Percentiles rank a stretch among this genome's conserved stretches.
phyloP scores from a whole-genome alignment of 225 moss, liverwort and hornwort species.

The Pseudisothecium myosuroides region DNA sequence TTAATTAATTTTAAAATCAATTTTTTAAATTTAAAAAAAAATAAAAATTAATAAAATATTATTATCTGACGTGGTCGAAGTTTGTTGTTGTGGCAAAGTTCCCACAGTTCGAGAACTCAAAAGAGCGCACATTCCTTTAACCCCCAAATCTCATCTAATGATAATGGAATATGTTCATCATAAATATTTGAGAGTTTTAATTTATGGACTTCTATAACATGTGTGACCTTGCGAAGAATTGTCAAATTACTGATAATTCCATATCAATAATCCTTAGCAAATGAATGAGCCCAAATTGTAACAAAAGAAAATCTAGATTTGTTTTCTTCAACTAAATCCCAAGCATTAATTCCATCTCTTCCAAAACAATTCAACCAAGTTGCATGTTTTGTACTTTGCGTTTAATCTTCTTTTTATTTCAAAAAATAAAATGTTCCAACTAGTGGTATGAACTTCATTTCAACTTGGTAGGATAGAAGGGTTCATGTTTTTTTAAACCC shows the following conservation, averaged over 20 bases:
- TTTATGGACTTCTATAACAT: background rate
- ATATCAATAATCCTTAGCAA: background rate
- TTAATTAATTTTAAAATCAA: no score
- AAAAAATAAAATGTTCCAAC: background rate
- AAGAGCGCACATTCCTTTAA: no score
- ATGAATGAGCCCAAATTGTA: background rate
- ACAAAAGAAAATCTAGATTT: background rate
- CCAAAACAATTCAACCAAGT: no score
- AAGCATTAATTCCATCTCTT: no score
- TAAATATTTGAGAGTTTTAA: background rate
- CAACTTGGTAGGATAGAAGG: background rate
- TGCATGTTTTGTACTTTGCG: background rate
- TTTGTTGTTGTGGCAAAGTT: no score
- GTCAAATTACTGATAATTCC: background rate
- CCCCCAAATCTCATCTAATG: no score
- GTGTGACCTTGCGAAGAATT: background rate
- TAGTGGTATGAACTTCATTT: background rate
- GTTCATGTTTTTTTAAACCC: background rate
- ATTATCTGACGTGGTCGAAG: no score
- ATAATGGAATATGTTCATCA: background rate
- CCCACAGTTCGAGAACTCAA: no score
- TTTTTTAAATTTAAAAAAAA: no score
- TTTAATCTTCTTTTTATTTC: background rate
- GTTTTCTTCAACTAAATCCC: background rate
- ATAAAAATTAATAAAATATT: no score